Evolutionary conservation across 176 grass and related monocot species (phyloP).

Genomic region (Lolium multiflorum): DNA sequence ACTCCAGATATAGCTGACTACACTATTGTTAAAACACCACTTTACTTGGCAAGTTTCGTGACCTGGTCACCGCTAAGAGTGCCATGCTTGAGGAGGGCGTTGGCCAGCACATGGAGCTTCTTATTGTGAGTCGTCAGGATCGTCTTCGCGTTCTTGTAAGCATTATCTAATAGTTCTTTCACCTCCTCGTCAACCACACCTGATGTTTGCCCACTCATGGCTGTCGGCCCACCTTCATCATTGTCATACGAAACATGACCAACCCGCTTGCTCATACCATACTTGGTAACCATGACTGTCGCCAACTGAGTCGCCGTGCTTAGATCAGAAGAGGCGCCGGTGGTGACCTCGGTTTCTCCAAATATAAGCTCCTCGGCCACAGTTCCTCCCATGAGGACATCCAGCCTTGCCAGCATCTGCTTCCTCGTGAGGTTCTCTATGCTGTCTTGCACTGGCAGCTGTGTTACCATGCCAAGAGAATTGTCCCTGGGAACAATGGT

Average conservation of each 20-base stretch:
- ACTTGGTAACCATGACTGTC: constrained; percentile 68
- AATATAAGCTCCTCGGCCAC: constrained; percentile 79
- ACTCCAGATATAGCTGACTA: too few species aligned
- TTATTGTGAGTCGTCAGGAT: constrained; percentile 66
- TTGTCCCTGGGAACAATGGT: background rate
- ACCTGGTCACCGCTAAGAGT: constrained; percentile 67
- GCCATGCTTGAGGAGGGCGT: constrained; percentile 73
- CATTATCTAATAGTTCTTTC: constrained; percentile 65
- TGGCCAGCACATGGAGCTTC: constrained; percentile 70
- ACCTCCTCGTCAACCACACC: constrained; percentile 75
- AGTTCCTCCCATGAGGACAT: constrained; percentile 66
- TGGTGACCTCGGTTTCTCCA: constrained; percentile 58
- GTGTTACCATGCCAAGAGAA: background rate
- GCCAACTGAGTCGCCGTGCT: constrained; percentile 51
- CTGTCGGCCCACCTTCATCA: background rate
- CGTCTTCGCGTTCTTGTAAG: constrained; percentile 77
- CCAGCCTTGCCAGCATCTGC: constrained; percentile 68
- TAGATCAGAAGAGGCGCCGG: constrained; percentile 60
- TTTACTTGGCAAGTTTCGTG: too few species aligned
- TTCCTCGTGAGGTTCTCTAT: too few species aligned
- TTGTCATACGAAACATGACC: background rate
- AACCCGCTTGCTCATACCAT: constrained; percentile 62
- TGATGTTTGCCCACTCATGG: constrained; percentile 65
- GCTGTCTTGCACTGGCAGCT: background rate
- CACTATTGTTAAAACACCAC: too few species aligned